Evolutionary conservation across 805 yeast species (phyloP).

Genomic region (Nakazawaea wickerhamii): DNA sequence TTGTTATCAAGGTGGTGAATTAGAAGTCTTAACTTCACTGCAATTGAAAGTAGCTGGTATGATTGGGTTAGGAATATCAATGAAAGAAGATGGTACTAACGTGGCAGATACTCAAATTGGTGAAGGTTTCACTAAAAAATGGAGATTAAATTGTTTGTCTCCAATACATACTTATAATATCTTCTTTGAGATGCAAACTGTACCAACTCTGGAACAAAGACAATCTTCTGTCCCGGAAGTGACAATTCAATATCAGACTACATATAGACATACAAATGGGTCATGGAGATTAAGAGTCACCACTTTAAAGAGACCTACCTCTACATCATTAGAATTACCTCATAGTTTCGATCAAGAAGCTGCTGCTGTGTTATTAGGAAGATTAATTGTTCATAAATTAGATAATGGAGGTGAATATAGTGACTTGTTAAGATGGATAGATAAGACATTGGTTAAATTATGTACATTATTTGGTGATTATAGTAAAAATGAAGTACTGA

Average conservation of each 20-base stretch:
- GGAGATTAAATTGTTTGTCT: slow-evolving; percentile 79
- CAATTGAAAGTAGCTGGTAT: slow-evolving; percentile 89
- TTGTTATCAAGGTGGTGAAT: slow-evolving; percentile 85
- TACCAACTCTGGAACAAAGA: slow-evolving; percentile 40
- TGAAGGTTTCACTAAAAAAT: slow-evolving; percentile 84
- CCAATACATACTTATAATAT: slow-evolving; percentile 87
- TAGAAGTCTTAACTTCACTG: slow-evolving; percentile 81
- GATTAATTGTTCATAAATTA: slow-evolving; percentile 83
- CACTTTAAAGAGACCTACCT: slow-evolving; percentile 59
- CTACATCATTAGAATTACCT: slow-evolving; percentile 44
- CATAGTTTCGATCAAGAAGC: slow-evolving; percentile 95
- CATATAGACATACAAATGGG: slow-evolving; percentile 94
- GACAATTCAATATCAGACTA: slow-evolving; percentile 73
- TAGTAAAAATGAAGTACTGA: slow-evolving; percentile 74
- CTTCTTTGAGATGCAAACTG: slow-evolving; percentile 74
- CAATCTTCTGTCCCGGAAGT: slow-evolving; percentile 30
- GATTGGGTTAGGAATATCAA: slow-evolving; percentile 86
- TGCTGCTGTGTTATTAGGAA: slow-evolving; percentile 89
- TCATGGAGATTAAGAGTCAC: slow-evolving; percentile 86
- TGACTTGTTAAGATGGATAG: slow-evolving; percentile 92
- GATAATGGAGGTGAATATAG: slow-evolving; percentile 74
- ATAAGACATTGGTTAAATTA: slow-evolving; percentile 80
- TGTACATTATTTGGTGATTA: slow-evolving; percentile 94
- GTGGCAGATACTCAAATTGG: slow-evolving; percentile 94
- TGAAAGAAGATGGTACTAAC: slow-evolving; percentile 59